Evolutionary conservation across 1,284 basidiomycete genomes (phyloP), one percentile per base, ranked within the genome.

Genomic region (Cryptococcus floricola): DNA sequence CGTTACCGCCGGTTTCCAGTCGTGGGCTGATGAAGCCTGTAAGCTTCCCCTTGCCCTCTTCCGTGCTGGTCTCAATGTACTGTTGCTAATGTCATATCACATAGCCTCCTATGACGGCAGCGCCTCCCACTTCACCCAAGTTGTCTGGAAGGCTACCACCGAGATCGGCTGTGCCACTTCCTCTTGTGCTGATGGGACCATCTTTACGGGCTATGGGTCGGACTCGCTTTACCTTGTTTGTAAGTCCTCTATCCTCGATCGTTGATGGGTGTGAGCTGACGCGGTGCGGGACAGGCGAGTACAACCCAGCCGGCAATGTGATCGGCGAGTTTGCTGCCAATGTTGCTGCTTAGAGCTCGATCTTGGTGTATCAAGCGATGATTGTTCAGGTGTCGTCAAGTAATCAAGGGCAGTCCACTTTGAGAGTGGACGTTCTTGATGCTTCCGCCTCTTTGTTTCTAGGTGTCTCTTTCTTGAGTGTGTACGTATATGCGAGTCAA

Each of bases 141-240:
- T 72, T 45, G 73, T 76, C 19, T 76, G 74, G 74, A 72, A 76
- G 60, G 59, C 19, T 14, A 72, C 73, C 10, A 65, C 63, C 18
- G 34, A 67, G 50, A 38, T 76, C 28, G 74, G 74, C 13, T 76
- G 74, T 50, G 72, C 63, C 1, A 44, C 54, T 7, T 46, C 59
- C 8, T 31, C 52, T 7, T 71, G 69, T 54, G 45, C 63, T 4
- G 62, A 62, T 23, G 62, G 60, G 46, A 59, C 59, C 16, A 58
- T 69, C 54, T 62, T 64, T 51, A 57, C 45, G 5, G 61, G 56
- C n/a, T 58, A 58, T 51, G 58, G 52, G 23, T 19, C 50, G 42
- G 28, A 49, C 34, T 52, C 57, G 9, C 50, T 56, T 12, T 54
- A 59, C 43, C 28, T 62, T 51, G 55, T 62, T 39, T 62, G 61